phyloP scores from a whole-genome alignment of 208 protist genomes.

The Vickermania spadyakhi region DNA sequence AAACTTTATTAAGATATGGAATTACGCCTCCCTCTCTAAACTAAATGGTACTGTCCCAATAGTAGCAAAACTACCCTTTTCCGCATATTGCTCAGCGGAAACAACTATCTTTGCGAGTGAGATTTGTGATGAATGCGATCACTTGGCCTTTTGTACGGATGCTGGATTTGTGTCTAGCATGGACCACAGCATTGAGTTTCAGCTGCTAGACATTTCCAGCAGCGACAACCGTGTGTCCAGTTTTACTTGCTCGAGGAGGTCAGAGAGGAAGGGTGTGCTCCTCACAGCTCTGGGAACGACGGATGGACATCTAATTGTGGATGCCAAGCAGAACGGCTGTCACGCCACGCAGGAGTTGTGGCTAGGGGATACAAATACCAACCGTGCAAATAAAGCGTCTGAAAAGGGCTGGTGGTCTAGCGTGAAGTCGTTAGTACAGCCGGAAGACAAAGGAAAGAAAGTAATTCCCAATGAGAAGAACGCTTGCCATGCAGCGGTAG shows the following conservation, averaged over 20 bases:
- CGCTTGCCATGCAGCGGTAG: no score
- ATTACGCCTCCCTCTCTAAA: slow-evolving; percentile 24
- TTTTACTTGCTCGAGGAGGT: slow-evolving; percentile 47
- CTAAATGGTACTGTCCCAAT: slow-evolving; percentile 42
- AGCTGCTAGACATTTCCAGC: slow-evolving; percentile 32
- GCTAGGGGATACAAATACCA: slow-evolving; percentile 8
- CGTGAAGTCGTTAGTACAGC: no score
- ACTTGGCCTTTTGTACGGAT: slow-evolving; percentile 71
- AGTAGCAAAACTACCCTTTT: slow-evolving; percentile 56
- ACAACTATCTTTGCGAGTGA: slow-evolving; percentile 67
- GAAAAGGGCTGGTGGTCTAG: slow-evolving; percentile 24
- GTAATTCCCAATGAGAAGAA: no score
- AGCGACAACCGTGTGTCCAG: slow-evolving; percentile 23
- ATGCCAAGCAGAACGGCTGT: slow-evolving; percentile 51
- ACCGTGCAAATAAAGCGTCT: no score
- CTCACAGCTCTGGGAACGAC: slow-evolving; percentile 53
- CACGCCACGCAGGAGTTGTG: slow-evolving; percentile 40
- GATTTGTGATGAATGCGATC: slow-evolving; percentile 46
- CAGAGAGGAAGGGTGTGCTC: slow-evolving; percentile 18
- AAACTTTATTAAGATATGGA: slow-evolving; percentile 59
- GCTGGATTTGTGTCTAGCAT: slow-evolving; percentile 65
- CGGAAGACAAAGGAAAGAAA: no score
- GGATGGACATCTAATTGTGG: slow-evolving; percentile 38
- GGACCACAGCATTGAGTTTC: slow-evolving; percentile 73
- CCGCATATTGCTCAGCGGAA: slow-evolving; percentile 38